phyloP scores from a whole-genome alignment of 2,329 filamentous ascomycete species.

The Fusarium subtropicale region DNA sequence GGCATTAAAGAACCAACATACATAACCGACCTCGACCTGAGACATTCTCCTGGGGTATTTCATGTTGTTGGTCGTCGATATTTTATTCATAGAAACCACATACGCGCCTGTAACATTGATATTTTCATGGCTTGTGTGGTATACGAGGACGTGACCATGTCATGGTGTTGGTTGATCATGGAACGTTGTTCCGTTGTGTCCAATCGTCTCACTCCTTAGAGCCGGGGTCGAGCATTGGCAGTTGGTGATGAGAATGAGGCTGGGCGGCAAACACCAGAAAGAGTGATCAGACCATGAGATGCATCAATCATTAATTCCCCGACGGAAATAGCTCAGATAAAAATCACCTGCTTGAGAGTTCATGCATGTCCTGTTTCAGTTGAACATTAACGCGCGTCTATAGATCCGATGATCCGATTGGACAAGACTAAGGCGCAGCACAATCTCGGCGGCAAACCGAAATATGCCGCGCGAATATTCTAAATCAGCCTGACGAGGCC shows the following conservation, averaged over 20 bases:
- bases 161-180: conserved; percentile 49
- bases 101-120: background rate
- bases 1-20: background rate
- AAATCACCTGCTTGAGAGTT: background rate
- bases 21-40: background rate
- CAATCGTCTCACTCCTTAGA: conserved; percentile 91
- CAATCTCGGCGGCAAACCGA: background rate
- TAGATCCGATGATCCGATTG: background rate
- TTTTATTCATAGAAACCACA: background rate
- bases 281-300: rapidly evolving
- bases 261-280: background rate
- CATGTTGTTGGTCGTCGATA: background rate
- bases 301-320: too few relatives aligned
- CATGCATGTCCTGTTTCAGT: background rate
- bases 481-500: background rate
- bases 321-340: background rate
- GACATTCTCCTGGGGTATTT: background rate
- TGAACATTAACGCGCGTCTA: background rate
- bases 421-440: background rate
- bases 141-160: background rate
- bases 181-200: conserved; percentile 83
- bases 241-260: background rate
- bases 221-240: conserved; percentile 76
- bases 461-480: background rate
- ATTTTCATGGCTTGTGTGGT: background rate